These are phyloP conservation scores for Caloboletus inedulis DNA, from an alignment of 1,284 basidiomycete species.

Conservation along the genomic window DNA sequence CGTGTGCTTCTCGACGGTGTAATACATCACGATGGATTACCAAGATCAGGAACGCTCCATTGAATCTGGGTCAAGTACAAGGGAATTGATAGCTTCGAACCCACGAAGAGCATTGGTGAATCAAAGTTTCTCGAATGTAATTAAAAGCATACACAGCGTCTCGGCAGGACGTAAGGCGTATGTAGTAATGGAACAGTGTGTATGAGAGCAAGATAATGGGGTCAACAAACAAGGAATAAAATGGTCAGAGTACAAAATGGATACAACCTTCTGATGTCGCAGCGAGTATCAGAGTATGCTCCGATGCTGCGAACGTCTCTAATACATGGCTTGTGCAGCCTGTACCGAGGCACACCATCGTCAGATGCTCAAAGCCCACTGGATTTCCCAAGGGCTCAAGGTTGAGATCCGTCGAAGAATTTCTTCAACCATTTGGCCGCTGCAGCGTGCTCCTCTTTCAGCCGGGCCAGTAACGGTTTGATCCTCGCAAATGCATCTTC, in stretches of 20 bases:
- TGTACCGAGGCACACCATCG: conserved; percentile 5
- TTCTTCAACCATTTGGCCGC: conserved; percentile 55
- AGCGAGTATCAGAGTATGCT: conserved; percentile 21
- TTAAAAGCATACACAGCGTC: conserved; percentile 26
- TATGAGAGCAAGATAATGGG: conserved; percentile 18
- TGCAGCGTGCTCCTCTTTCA: conserved; percentile 55
- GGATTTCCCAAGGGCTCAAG: conserved; percentile 6
- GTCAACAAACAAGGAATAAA: conserved; percentile 16
- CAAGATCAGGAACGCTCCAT: conserved; percentile 10
- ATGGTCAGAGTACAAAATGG: conserved; percentile 25
- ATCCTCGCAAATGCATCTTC: conserved; percentile 68
- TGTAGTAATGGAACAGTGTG: conserved; percentile 20
- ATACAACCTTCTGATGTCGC: conserved; percentile 21
- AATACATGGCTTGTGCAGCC: conserved; percentile 8
- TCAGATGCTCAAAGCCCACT: conserved; percentile 2
- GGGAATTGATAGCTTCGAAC: too few species aligned
- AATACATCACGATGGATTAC: not conserved
- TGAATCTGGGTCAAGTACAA: conserved; percentile 2
- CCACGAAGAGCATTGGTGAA: too few species aligned
- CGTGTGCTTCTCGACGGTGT: not conserved
- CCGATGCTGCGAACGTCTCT: conserved; percentile 14
- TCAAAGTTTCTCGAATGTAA: conserved; percentile 22
- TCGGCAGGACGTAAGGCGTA: conserved; percentile 22
- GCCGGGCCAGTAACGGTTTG: conserved; percentile 45
- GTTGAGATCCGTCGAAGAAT: conserved; percentile 36